Evolutionary conservation across 2,329 filamentous ascomycete species (phyloP), one percentile per base, ranked within the genome.

Genomic region (Neurospora sp.): DNA sequence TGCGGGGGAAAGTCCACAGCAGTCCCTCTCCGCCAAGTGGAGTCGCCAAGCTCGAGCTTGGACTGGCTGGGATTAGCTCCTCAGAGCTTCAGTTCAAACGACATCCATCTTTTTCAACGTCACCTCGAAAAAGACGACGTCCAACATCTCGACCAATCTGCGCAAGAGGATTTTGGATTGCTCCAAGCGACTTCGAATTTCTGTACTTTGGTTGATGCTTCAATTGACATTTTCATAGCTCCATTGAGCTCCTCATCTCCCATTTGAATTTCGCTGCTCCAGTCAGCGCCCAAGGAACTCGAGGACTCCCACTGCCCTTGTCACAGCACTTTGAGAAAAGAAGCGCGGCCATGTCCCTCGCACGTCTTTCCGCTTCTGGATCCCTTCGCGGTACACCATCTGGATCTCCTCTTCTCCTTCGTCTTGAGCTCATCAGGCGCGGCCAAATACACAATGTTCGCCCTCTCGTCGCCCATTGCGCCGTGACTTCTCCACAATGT

Each of bases 341-440:
- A 62, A 36, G 15, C 28, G 52, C 52, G 13, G 28, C 15, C 52
- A 62, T 62, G 52, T 62, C 66, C 3, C 39, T 67, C 62, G 43
- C 33, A 39, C 13, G 33, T 38, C 66, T 62, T 23, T 62, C 62
- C 39, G 42, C 69, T 68, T 28, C 46, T 36, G 66, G 42, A 43
- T 66, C 23, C 46, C 38, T 36, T 62, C 52, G 52, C 28, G 52
- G 23, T 5, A 9, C 52, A 62, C 52, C 52, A 33, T 62, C 58
- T n/a, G 46, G 66, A 23, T 43, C 43, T 19, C 46, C 40, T 40
- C 23, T 67, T n/a, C 39, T 52, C 13, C 36, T 72, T 8, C 69
- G 58, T 58, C 62, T 71, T 10, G 71, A 67, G n/a, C 66, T 71
- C 68, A 38, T 43, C 68, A 67, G 23, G 10, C 36, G 38, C 40